Evolutionary conservation across 2,329 filamentous ascomycete genomes (phyloP), one percentile per base, ranked within the genome.

Genomic region (Grosmannia huntii): DNA sequence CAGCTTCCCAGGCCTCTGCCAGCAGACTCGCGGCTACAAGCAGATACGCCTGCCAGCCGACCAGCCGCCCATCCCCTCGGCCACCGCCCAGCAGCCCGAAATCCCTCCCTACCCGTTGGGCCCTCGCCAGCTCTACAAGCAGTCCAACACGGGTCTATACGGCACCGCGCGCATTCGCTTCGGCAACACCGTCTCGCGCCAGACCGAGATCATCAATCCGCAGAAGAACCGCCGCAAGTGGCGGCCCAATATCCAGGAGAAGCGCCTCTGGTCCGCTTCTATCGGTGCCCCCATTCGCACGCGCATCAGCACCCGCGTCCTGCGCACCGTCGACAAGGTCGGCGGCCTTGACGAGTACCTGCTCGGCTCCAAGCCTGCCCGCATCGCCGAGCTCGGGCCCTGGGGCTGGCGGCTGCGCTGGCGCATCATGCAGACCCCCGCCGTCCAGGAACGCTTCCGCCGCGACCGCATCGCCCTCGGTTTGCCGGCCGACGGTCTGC

Each of bases 321-420:
- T 87, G 65, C 78, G 82, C 68, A 85, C 84, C 41, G 88, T 97
- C 68, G 84, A 89, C 68, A 92, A 90, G 69, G 83, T 86, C 62
- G 92, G 92, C 60, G 90, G 94, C 9, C 77, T 99, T 63, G 94
- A 99, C 71, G 84, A 90, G 67, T 99, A 99, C 73, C 76, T 99
- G 52, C 77, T 96, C 49, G 90, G 90, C 64, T 81, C 84, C 69
- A 94, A 90, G 73, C 76, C 86, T 19, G 80, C 78, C 48, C 81
- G 94, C 62, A 79, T 97, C 68, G 88, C 85, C 75, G 89, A 96
- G 71, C 76, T 99, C 59, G 94, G 94, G 5, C 84, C 92, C 56
- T 86, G 86, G 63, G 94, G 94, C 7, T 99, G 94, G 94, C 83
- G 85, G 65, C 74, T 99, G 67, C 78, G 94, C 63, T 96, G 90